These are phyloP conservation scores for Globisporangium spinosum DNA, from an alignment of 352 stramenopile species.

Conservation along the genomic window DNA sequence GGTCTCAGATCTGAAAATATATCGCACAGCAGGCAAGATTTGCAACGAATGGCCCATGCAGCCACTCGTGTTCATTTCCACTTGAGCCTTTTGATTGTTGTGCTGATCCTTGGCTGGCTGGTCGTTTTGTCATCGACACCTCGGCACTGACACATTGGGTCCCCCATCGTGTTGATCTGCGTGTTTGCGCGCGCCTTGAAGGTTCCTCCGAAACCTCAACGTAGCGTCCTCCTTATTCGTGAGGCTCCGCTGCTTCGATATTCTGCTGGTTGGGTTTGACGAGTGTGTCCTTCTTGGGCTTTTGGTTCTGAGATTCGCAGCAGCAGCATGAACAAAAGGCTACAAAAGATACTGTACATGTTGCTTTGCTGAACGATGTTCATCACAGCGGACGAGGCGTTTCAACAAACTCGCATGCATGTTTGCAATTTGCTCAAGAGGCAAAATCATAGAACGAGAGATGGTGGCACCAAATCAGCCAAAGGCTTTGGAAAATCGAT, in stretches of 20 bases:
- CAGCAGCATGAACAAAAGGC: background rate
- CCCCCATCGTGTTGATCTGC: background rate
- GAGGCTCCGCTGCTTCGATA: constrained; percentile 5
- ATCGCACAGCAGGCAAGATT: background rate
- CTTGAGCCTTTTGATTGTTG: background rate
- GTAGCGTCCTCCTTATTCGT: constrained; percentile 2
- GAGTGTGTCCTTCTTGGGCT: background rate
- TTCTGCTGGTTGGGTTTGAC: background rate
- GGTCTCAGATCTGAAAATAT: background rate
- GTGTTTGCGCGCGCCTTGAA: background rate
- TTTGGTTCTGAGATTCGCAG: background rate
- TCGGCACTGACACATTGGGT: background rate
- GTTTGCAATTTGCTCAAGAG: background rate
- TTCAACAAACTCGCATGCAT: background rate
- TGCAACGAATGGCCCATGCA: background rate
- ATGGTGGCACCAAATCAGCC: background rate
- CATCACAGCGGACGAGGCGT: background rate
- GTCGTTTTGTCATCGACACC: background rate
- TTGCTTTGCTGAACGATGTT: background rate
- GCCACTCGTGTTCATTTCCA: background rate
- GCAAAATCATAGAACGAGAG: background rate
- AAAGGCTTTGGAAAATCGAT: background rate
- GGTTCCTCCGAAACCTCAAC: background rate
- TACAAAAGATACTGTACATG: background rate
- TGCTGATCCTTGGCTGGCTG: background rate